Evolutionary conservation across 345 rosid genomes (phyloP), one percentile per base, ranked within the genome.

Genomic region (Ceriops zippeliana): DNA sequence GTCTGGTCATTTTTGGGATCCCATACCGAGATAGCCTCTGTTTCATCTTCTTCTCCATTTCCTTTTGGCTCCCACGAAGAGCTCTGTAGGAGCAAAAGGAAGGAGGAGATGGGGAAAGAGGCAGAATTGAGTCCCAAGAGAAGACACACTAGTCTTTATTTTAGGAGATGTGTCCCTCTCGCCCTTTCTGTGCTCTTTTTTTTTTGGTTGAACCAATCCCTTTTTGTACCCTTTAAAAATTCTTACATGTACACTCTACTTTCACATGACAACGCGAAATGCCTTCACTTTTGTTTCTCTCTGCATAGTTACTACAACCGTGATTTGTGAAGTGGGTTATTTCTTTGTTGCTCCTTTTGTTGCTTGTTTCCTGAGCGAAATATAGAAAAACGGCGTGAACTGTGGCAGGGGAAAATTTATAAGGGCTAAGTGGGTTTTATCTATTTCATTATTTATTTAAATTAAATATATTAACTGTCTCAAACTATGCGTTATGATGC

Each of bases 281-380:
- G 22, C 51, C 37, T 34, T 35, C 0, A 28, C 17, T 47, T 51
- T 24, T 52, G 26, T 21, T 74, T 31, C 42, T 24, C 4, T 1
- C 37, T 11, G 17, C 49, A 11, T 3, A 15, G 1, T 13, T 42
- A 7, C 7, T 42, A 7, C 7, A 8, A 9, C 67, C 83, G 79
- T 80, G 76, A 80, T 73, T 77, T 71, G 57, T 76, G 81, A 76
- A 77, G 51, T 37, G 42, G 68, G 46, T 73, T 70, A 52, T 60
- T 66, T 67, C 65, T 54, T 76, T 54, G 32, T 9, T 68, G 31
- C 38, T 58, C 64, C 72, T 52, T 42, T 13, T 13, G 49, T 11
- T 42, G 49, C 49, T 42, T 13, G 19, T 13, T 13, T 42, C 16
- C 11, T 1, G 49, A 42, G 13, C 46, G 2, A 2, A 1, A 54